Evolutionary conservation across 2,329 filamentous ascomycete species (phyloP).

Genomic region (Mollisia scopiformis): DNA sequence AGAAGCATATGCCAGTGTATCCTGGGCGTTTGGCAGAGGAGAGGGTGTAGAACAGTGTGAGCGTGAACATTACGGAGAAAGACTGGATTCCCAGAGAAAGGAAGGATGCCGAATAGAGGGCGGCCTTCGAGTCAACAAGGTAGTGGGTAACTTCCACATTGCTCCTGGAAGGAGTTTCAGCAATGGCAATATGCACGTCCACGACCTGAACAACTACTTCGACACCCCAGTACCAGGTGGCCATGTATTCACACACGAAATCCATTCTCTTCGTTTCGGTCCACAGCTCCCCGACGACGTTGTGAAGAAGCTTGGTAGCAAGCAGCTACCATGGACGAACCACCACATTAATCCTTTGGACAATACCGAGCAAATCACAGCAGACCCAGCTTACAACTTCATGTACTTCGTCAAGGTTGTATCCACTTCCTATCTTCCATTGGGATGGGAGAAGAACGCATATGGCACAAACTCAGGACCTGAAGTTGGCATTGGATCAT

Average conservation of each 20-base stretch:
- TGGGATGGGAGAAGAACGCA: constrained; percentile 73
- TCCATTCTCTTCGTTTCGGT: constrained; percentile 91
- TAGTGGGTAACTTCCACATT: constrained; percentile 97
- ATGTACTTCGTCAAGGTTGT: constrained; percentile 99
- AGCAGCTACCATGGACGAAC: constrained; percentile 72
- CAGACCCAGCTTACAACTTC: constrained; percentile 87
- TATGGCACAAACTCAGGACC: constrained; percentile 43
- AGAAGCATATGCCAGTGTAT: constrained; percentile 86
- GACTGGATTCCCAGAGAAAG: constrained; percentile 81
- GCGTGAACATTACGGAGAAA: constrained; percentile 90
- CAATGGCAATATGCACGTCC: constrained; percentile 95
- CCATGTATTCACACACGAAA: constrained; percentile 87
- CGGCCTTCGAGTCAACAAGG: constrained; percentile 93
- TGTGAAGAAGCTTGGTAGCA: constrained; percentile 59
- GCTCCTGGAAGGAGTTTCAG: constrained; percentile 95
- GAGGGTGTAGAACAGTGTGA: constrained; percentile 94
- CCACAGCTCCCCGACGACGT: constrained; percentile 82
- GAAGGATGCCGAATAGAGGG: constrained; percentile 97
- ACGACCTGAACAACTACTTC: constrained; percentile 96
- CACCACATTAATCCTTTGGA: constrained; percentile 94
- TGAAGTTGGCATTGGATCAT: constrained; percentile 66
- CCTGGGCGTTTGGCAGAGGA: constrained; percentile 93
- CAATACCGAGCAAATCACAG: constrained; percentile 72
- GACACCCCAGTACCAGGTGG: constrained; percentile 67
- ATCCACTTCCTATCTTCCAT: constrained; percentile 88